A percentile compares a stretch with the other conserved stretches of the same genome.
Evolutionary conservation across 108 stramenopile genomes (phyloP).

Genomic region (Parietichytrium sp.): DNA sequence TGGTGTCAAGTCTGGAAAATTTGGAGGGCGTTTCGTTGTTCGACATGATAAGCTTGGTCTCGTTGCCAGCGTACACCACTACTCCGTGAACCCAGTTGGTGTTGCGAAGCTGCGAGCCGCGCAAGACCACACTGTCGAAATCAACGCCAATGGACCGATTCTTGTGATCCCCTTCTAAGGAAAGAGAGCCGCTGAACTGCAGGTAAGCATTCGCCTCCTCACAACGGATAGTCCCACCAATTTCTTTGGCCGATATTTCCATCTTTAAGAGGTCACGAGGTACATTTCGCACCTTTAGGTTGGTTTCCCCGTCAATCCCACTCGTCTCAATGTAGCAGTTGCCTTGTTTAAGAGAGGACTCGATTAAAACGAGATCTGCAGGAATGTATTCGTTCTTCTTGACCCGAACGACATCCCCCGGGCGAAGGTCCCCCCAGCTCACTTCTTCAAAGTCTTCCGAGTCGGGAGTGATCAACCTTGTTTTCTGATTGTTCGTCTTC

Average conservation of each 20-base stretch:
- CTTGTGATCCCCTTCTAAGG: not conserved
- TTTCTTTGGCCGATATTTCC: not conserved
- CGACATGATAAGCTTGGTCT: constrained; percentile 88
- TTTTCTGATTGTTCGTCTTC: constrained; percentile 67
- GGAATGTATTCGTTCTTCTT: constrained; percentile 85
- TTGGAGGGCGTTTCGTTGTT: constrained; percentile 85
- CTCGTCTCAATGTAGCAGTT: constrained; percentile 85
- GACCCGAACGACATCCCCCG: constrained; percentile 82
- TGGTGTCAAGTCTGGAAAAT: constrained; percentile 77
- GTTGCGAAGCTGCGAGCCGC: constrained; percentile 88
- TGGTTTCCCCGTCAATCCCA: constrained; percentile 95
- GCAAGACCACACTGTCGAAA: constrained; percentile 80
- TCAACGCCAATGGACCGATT: no score
- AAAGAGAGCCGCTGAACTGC: constrained; percentile 29
- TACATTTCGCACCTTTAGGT: constrained; percentile 73
- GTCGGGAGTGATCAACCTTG: constrained; percentile 62
- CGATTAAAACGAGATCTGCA: constrained; percentile 84
- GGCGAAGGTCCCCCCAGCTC: constrained; percentile 64
- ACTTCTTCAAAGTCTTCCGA: no score
- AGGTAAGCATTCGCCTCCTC: constrained; percentile 32
- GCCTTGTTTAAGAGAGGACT: constrained; percentile 74
- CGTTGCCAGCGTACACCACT: constrained; percentile 88
- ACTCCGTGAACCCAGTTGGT: constrained; percentile 90
- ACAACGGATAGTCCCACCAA: not conserved
- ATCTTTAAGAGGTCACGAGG: not conserved